These are phyloP conservation scores for Betula pendula DNA, from an alignment of 306 rosid genomes.

Conservation along the genomic window DNA sequence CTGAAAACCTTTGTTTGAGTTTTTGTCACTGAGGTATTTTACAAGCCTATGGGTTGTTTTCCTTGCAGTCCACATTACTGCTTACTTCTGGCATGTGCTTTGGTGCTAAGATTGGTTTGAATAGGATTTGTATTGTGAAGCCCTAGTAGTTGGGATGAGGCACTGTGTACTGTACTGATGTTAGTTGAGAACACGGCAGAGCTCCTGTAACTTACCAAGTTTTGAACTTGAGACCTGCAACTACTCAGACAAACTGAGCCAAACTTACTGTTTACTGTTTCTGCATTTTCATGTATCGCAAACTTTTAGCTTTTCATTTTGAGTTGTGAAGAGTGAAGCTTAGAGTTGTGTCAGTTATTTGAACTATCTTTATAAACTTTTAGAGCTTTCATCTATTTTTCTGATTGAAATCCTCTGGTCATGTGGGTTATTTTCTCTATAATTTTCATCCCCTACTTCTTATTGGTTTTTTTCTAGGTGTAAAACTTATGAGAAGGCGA, in stretches of 20 bases:
- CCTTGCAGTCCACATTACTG: neutral
- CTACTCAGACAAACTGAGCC: neutral
- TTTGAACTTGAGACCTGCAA: neutral
- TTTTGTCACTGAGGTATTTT: neutral
- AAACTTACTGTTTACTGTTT: neutral
- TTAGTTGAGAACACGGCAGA: neutral
- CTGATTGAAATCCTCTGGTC: neutral
- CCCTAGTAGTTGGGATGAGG: neutral
- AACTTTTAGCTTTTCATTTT: neutral
- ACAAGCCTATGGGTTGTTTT: neutral
- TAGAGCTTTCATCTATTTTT: neutral
- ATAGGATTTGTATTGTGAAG: neutral
- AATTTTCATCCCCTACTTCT: neutral
- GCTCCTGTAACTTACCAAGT: neutral
- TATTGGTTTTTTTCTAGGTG: conserved; percentile 45
- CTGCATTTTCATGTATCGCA: neutral
- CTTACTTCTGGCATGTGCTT: neutral
- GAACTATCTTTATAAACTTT: neutral
- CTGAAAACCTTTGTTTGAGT: neutral
- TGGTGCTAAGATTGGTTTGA: neutral
- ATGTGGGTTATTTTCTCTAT: neutral
- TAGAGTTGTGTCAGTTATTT: neutral
- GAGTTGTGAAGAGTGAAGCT: neutral
- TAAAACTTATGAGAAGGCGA: conserved; percentile 74
- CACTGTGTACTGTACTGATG: neutral